These are phyloP conservation scores for Quercus berberidifolia DNA, from an alignment of 306 rosid genomes.

Conservation along the genomic window DNA sequence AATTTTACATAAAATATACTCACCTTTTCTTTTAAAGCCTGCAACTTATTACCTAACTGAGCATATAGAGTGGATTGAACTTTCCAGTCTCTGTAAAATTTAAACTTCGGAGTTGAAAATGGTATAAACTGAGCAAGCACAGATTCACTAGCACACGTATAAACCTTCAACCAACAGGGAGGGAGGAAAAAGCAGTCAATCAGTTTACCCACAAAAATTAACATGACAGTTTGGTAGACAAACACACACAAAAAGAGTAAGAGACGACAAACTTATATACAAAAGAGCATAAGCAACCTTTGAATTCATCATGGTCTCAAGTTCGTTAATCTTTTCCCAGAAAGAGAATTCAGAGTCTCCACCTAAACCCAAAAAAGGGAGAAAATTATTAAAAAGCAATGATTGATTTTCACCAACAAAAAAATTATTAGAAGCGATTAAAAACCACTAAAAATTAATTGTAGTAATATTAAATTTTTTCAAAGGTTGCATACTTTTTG, in stretches of 20 bases:
- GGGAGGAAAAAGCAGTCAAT: neutral
- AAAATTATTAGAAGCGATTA: neutral
- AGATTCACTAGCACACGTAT: constrained; percentile 70
- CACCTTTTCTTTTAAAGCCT: constrained; percentile 46
- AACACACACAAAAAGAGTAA: neutral
- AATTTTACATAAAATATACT: constrained; percentile 13
- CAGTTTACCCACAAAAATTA: neutral
- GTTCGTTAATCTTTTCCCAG: constrained; percentile 48
- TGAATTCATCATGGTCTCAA: constrained; percentile 67
- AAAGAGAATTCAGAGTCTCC: constrained; percentile 36
- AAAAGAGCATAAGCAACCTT: constrained; percentile 53
- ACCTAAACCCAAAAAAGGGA: constrained; percentile 32
- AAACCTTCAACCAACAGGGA: constrained; percentile 51
- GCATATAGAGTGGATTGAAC: constrained; percentile 28
- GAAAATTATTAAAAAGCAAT: constrained; percentile 10
- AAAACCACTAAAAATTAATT: constrained; percentile 1
- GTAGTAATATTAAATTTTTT: neutral
- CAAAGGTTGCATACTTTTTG: constrained; percentile 53
- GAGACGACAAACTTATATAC: neutral
- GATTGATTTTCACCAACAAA: neutral
- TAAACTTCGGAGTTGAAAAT: constrained; percentile 65
- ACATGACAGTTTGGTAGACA: neutral
- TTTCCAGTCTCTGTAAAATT: constrained; percentile 31
- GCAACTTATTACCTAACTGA: constrained; percentile 27
- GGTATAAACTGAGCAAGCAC: constrained; percentile 61